These are phyloP conservation scores for Fusarium neocosmosporiellum DNA, from an alignment of 2,329 filamentous ascomycete species.

Conservation along the genomic window DNA sequence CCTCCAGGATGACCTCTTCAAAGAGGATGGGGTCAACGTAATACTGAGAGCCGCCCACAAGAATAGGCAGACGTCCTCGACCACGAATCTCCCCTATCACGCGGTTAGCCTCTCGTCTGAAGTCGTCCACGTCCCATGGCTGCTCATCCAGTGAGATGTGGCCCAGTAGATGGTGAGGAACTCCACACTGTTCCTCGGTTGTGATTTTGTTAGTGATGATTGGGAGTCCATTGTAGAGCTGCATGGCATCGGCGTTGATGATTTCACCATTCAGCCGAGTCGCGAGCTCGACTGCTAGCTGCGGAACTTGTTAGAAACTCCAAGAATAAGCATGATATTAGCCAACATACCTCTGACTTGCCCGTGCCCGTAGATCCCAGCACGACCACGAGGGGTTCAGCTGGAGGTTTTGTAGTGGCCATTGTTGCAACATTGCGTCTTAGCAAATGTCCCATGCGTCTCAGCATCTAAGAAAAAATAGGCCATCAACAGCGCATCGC, in stretches of 20 bases:
- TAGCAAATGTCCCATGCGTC: slow-evolving; percentile 36
- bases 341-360: slow-evolving; percentile 81
- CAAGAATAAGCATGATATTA: not conserved
- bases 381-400: slow-evolving; percentile 78
- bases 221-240: slow-evolving; percentile 91
- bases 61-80: slow-evolving; percentile 84
- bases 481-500: slow-evolving; percentile 16
- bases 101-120: slow-evolving; percentile 74
- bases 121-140: slow-evolving; percentile 85
- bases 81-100: slow-evolving; percentile 82
- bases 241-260: slow-evolving; percentile 98
- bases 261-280: slow-evolving; percentile 88
- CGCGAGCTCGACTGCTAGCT: slow-evolving; percentile 93
- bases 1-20: slow-evolving; percentile 66
- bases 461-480: slow-evolving; percentile 41
- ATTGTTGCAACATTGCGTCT: slow-evolving; percentile 55
- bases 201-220: slow-evolving; percentile 97
- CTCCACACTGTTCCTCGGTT: slow-evolving; percentile 75
- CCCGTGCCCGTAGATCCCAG: slow-evolving; percentile 93
- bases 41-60: slow-evolving; percentile 96
- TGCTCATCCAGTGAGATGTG: slow-evolving; percentile 79
- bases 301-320: slow-evolving; percentile 9
- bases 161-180: slow-evolving; percentile 90
- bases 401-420: slow-evolving; percentile 52
- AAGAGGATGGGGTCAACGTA: slow-evolving; percentile 93